Evolutionary conservation across 495 filamentous ascomycete genomes (phyloP).

Genomic region (Neurospora sp.): DNA sequence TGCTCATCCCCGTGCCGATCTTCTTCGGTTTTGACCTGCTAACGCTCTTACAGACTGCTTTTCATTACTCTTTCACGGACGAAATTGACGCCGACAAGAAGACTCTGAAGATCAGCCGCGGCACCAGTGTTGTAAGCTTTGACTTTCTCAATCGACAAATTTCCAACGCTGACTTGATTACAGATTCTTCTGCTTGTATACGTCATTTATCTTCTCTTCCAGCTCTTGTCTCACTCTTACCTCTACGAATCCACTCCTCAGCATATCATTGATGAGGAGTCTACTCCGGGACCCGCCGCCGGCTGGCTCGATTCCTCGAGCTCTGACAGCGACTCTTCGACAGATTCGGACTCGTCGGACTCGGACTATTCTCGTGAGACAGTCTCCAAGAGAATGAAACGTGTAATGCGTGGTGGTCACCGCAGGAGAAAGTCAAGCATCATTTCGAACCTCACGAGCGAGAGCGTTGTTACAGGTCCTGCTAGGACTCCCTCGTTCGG

Average conservation of each 20-base stretch:
- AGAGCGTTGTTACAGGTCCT: constrained; percentile 10
- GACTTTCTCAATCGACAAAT: not conserved
- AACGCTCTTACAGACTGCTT: constrained; percentile 52
- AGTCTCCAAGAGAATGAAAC: constrained; percentile 61
- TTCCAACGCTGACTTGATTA: constrained; percentile 2
- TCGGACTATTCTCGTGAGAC: constrained; percentile 59
- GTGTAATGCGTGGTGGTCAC: constrained; percentile 50
- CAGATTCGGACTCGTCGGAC: constrained; percentile 52
- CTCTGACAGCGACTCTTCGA: constrained; percentile 52
- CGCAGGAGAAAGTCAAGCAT: constrained; percentile 64
- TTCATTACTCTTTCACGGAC: constrained; percentile 75
- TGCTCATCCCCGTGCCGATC: constrained; percentile 3
- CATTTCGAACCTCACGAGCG: constrained; percentile 51
- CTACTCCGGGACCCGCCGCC: constrained; percentile 72
- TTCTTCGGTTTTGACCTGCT: not conserved
- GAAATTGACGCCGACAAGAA: constrained; percentile 48
- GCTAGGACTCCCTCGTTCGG: constrained; percentile 29
- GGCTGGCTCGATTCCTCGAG: constrained; percentile 66
- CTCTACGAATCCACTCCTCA: constrained; percentile 87
- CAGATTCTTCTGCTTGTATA: constrained; percentile 74
- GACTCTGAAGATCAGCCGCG: constrained; percentile 76
- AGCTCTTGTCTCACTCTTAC: constrained; percentile 84
- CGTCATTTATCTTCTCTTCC: constrained; percentile 75
- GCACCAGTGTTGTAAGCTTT: constrained; percentile 68
- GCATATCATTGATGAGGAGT: constrained; percentile 79